Conservation (phyloP, 1,284 basidiomycete species). For the Coniferiporia sulphurascens region DNA sequence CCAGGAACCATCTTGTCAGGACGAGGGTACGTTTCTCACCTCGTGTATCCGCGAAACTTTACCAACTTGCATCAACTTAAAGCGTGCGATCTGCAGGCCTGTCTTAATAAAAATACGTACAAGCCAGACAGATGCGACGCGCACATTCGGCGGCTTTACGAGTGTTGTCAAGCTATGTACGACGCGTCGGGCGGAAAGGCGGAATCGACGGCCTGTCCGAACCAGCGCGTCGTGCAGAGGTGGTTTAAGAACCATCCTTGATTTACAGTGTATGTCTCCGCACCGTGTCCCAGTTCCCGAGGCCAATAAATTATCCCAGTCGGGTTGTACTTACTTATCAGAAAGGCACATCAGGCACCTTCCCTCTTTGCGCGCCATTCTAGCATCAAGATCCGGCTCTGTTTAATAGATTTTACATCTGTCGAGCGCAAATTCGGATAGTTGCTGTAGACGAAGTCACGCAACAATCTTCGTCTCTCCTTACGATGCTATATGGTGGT, state of each 20-base stretch:
- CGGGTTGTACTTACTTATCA: too few species aligned
- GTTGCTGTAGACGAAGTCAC: too few species aligned
- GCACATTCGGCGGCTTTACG: slow-evolving; percentile 53
- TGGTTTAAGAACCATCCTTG: slow-evolving; percentile 45
- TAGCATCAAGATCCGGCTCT: too few species aligned
- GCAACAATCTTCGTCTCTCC: too few species aligned
- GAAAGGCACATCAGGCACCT: too few species aligned
- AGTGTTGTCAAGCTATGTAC: slow-evolving; percentile 53
- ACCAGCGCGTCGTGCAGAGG: slow-evolving; percentile 44
- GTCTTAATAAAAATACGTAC: slow-evolving; percentile 61
- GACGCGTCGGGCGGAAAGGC: slow-evolving; percentile 31
- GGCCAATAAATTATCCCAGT: too few species aligned
- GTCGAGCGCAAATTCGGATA: too few species aligned
- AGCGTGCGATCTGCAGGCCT: slow-evolving; percentile 62
- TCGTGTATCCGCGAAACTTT: background rate
- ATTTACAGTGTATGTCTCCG: too few species aligned
- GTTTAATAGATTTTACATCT: too few species aligned
- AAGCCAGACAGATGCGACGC: slow-evolving; percentile 60
- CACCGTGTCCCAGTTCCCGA: too few species aligned
- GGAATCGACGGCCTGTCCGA: slow-evolving; percentile 61
- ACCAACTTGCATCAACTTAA: background rate
- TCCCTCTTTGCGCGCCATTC: too few species aligned
- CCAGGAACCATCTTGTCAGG: slow-evolving; percentile 25
- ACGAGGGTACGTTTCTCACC: slow-evolving; percentile 25
- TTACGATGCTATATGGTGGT: too few species aligned